phyloP scores from a whole-genome alignment of 495 filamentous ascomycete species.

The Friedmanniomyces endolithicus region DNA sequence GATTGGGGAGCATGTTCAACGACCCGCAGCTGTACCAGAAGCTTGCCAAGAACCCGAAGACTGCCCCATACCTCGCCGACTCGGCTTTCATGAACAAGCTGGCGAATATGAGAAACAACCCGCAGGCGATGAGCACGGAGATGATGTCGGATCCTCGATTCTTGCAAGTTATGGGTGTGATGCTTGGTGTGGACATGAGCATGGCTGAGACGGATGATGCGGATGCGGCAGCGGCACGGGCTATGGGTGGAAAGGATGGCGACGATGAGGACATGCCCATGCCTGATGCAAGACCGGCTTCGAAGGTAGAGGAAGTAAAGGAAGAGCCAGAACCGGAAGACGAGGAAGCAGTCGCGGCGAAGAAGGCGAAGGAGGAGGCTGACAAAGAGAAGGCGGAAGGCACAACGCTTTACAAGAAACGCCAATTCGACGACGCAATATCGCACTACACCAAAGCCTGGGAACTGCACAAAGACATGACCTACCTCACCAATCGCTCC shows the following conservation, averaged over 20 bases:
- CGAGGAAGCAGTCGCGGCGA: constrained; percentile 69
- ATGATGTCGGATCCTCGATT: constrained; percentile 74
- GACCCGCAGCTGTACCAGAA: constrained; percentile 84
- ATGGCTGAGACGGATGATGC: constrained; percentile 50
- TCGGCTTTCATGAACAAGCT: constrained; percentile 81
- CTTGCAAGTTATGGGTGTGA: constrained; percentile 83
- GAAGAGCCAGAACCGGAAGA: constrained; percentile 54
- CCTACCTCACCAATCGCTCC: constrained; percentile 90
- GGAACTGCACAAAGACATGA: constrained; percentile 89
- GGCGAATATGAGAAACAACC: constrained; percentile 65
- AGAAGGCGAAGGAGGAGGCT: constrained; percentile 81
- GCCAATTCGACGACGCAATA: constrained; percentile 86
- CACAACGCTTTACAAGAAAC: constrained; percentile 95
- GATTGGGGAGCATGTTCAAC: constrained; percentile 81
- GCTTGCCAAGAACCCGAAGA: constrained; percentile 88
- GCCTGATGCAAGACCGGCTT: constrained; percentile 50
- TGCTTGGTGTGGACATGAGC: constrained; percentile 89
- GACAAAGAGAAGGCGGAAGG: constrained; percentile 91
- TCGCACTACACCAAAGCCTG: constrained; percentile 93
- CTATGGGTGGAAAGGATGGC: constrained; percentile 30
- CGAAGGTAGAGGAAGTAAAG: constrained; percentile 39
- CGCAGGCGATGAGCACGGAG: constrained; percentile 61
- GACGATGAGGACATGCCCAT: constrained; percentile 66
- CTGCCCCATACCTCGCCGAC: constrained; percentile 70
- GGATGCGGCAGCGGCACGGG: constrained; percentile 25